Evolutionary conservation across 2,329 filamentous ascomycete genomes (phyloP), one percentile per base, ranked within the genome.

Genomic region (Cladosporium sp.): DNA sequence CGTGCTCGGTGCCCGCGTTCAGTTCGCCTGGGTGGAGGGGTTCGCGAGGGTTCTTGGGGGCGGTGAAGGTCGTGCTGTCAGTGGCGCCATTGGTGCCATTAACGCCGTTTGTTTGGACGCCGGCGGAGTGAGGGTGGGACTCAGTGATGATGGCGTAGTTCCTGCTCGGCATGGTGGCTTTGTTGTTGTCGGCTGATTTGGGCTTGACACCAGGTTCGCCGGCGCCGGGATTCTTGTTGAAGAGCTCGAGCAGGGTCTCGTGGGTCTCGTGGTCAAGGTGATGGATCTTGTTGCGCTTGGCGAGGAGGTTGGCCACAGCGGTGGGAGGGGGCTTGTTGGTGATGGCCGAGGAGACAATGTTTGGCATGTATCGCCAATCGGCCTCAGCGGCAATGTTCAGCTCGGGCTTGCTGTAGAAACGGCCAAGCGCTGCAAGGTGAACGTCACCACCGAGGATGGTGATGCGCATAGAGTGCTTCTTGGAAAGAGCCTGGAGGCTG

Each of bases 141-240:
- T 87, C 83, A 44, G 79, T 79, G 70, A 87, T 82, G 68, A 83
- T 83, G 58, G 84, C 84, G 67, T 83, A 86, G 70, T 87, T 86
- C 55, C 84, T 77, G 51, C 80, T 83, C 1, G 84, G 84, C 84
- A 97, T 97, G 10, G 92, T 97, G 61, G 90, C 89, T 62, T 90
- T 83, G 73, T 97, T 97, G 69, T 82, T 87, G 42, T 77, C 77
- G 1, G 86, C 83, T 3, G 88, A 90, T 75, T 92, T 86, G 61
- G 76, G 74, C 56, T 74, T 70, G 32, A 77, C 74, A 9, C 80
- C 80, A 5, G 66, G 66, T 24, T 73, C 69, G 25, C 64, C 63
- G 12, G 62, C 68, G 28, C 74, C 74, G 7, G 84, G 84, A 64
- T 86, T 81, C 65, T 79, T 78, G 69, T 87, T 77, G 67, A 86